These are phyloP conservation scores for Ceratocystis smalleyi DNA, from an alignment of 2,329 filamentous ascomycete species.

Conservation along the genomic window DNA sequence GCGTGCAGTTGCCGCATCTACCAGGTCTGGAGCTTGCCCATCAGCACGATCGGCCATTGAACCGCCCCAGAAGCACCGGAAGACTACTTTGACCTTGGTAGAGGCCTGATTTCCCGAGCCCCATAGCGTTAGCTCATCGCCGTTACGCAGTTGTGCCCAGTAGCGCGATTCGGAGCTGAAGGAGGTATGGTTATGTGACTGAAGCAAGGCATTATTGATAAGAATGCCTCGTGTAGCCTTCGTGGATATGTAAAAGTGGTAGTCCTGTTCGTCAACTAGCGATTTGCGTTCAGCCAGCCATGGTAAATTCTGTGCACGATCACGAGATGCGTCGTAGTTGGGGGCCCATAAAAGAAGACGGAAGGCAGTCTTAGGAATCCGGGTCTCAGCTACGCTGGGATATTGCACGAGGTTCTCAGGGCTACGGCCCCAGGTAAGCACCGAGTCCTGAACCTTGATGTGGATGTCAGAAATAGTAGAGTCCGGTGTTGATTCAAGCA, in stretches of 20 bases:
- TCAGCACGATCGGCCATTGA: slow-evolving; percentile 26
- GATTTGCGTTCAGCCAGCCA: slow-evolving; percentile 24
- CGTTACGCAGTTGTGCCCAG: slow-evolving; percentile 58
- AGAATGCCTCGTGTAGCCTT: slow-evolving; percentile 61
- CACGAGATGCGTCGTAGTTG: slow-evolving; percentile 44
- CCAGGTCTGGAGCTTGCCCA: slow-evolving; percentile 21
- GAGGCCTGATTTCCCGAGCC: slow-evolving; percentile 29
- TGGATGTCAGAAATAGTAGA: slow-evolving; percentile 50
- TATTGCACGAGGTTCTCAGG: slow-evolving; percentile 54
- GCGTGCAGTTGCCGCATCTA: slow-evolving; percentile 24
- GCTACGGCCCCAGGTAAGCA: slow-evolving; percentile 65
- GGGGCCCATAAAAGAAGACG: slow-evolving; percentile 61
- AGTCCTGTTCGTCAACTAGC: slow-evolving; percentile 34
- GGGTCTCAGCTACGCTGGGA: slow-evolving; percentile 44
- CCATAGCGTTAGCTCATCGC: slow-evolving; percentile 64
- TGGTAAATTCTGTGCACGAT: slow-evolving; percentile 34
- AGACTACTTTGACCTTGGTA: slow-evolving; percentile 33
- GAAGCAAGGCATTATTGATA: slow-evolving; percentile 57
- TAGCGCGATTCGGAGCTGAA: slow-evolving; percentile 38
- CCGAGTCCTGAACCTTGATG: slow-evolving; percentile 48
- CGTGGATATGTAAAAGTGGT: slow-evolving; percentile 61
- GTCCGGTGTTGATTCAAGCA: slow-evolving; percentile 45
- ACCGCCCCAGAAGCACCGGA: slow-evolving; percentile 42
- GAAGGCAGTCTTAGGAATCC: slow-evolving; percentile 69
- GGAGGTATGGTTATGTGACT: slow-evolving; percentile 38